Percentiles rank a stretch among this genome's conserved stretches.
Conservation (phyloP, 2,329 filamentous ascomycete species). For the Lecanoromycetidae sp. region DNA sequence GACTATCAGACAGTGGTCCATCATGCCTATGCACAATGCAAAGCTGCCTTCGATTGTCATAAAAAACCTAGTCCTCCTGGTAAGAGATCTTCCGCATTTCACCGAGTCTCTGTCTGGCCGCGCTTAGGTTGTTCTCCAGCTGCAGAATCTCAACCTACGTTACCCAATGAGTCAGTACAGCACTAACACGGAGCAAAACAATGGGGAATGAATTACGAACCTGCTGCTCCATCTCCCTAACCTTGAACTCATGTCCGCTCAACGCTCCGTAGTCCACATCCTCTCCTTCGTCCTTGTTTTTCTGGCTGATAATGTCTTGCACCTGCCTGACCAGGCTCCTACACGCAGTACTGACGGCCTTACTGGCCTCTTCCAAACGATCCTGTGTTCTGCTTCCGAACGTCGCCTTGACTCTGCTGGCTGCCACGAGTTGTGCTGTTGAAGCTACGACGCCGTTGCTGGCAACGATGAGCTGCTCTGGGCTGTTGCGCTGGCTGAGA, state of each 20-base stretch:
- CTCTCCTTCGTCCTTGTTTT: constrained; percentile 65
- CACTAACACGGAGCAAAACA: background rate
- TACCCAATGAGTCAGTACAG: background rate
- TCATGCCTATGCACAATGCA: background rate
- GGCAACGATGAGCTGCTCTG: constrained; percentile 93
- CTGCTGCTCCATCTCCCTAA: constrained; percentile 98
- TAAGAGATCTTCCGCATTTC: constrained; percentile 99
- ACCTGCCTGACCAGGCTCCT: constrained; percentile 81
- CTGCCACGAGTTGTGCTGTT: constrained; percentile 91
- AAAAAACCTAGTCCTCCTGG: constrained; percentile 52
- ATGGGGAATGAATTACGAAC: constrained; percentile 38
- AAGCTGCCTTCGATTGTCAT: background rate
- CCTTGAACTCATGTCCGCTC: constrained; percentile 93
- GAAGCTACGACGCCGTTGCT: constrained; percentile 94
- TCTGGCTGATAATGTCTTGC: constrained; percentile 82
- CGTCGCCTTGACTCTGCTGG: constrained; percentile 87
- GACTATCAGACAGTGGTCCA: background rate
- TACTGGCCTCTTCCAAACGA: constrained; percentile 75
- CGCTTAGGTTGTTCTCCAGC: constrained; percentile 71
- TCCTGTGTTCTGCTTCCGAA: constrained; percentile 98
- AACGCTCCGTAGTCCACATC: constrained; percentile 77
- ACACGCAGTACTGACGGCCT: constrained; percentile 84
- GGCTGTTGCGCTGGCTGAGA: constrained; percentile 78
- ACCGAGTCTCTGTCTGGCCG: constrained; percentile 70
- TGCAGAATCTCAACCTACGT: constrained; percentile 87